Evolutionary conservation across 192 early-diverging fungal species (phyloP), one percentile per base, ranked within the genome.

Genomic region (Umbelopsis sp.): DNA sequence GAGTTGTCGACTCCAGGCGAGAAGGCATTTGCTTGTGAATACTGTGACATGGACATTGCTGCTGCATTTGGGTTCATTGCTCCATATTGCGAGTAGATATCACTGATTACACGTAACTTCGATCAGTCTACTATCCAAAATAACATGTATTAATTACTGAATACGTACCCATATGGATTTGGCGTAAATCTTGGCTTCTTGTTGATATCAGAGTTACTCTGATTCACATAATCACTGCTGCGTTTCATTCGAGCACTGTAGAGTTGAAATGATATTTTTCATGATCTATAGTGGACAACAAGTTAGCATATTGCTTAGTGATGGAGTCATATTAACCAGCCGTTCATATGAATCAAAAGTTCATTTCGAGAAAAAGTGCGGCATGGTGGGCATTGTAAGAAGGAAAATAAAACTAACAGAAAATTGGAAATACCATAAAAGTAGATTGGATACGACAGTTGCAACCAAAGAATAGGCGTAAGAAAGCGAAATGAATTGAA

Each of bases 21-120:
- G 31, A 62, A 62, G 26, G 29, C 56, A 36, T 29, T 34, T 17
- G 56, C 56, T 31, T 62, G 56, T 29, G 56, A 49, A 31, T 69
- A 47, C 29, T 34, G 41, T 34, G 44, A 24, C 74, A 56, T 66
- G 47, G 36, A 51, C 49, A 53, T 75, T 41, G 43, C 43, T 26
- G 31, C 50, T 22, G 70, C 47, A 50, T 41, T 77, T 9, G 72
- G 78, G 54, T 69, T 82, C 74, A 50, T 72, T 70, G 56, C 49
- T 10, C 71, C 65, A 52, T 72, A 72, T 52, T 72, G 71, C 38
- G 71, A 66, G 41, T 72, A 72, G 2, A 66, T 38, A 66, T 72
- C 71, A 29, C 71, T 72, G 32, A n/a, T n/a, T 38, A 44, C 38
- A 11, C 38, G 38, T 41, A 11, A 41, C 38, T 11, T n/a, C n/a